phyloP scores from a whole-genome alignment of 1,284 basidiomycete species.

The Jaminaea rosea region DNA sequence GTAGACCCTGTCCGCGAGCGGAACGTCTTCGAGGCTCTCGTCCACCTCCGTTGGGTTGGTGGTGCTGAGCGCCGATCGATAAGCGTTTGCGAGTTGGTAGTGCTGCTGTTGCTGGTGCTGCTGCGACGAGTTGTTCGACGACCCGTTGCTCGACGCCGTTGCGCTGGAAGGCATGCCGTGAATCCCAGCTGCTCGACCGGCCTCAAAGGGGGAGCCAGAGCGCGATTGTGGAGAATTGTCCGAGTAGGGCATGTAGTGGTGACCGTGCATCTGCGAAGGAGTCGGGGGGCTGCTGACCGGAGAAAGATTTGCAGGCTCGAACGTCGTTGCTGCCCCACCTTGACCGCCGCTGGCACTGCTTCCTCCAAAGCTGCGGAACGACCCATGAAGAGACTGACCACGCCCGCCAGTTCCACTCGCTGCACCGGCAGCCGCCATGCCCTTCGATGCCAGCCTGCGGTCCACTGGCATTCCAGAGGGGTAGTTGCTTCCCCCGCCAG shows the following conservation, averaged over 20 bases:
- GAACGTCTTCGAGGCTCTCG: neutral
- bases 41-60: neutral
- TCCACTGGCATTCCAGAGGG: slow-evolving; percentile 5
- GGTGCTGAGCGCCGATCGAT: neutral
- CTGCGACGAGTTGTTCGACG: too few relatives aligned
- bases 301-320: too few relatives aligned
- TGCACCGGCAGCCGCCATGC: neutral
- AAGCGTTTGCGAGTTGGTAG: neutral
- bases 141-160: too few relatives aligned
- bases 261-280: neutral
- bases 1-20: too few relatives aligned
- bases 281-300: neutral
- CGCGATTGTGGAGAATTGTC: neutral
- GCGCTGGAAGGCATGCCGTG: too few relatives aligned
- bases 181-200: too few relatives aligned
- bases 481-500: slow-evolving; percentile 1
- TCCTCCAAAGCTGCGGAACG: neutral
- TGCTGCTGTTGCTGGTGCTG: too few relatives aligned
- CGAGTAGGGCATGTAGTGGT: neutral
- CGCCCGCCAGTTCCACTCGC: neutral
- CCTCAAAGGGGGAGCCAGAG: too few relatives aligned
- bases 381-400: neutral
- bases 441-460: neutral
- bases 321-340: too few relatives aligned
- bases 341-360: too few relatives aligned